Evolutionary conservation across 2,329 filamentous ascomycete species (phyloP), one percentile per base, ranked within the genome.

Genomic region (Elsinoe australis): DNA sequence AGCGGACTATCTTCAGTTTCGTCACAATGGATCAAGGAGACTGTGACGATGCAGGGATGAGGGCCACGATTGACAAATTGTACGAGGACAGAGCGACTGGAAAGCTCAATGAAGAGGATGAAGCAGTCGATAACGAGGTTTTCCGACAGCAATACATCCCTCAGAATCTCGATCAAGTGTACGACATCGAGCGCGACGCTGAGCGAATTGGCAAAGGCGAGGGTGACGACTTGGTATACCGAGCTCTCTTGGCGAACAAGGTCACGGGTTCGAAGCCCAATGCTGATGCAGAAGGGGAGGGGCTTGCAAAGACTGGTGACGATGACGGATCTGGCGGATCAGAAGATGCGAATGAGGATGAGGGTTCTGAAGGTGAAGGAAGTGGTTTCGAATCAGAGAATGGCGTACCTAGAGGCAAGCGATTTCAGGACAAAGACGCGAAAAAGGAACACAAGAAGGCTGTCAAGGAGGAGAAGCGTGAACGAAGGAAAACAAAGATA

Each of bases 101-200:
- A 1, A 71, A 72, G 1, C 71, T 71, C 38, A 71, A 75, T 3
- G 73, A 77, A 34, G 70, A 59, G 9, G 74, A 81, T 47, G 71
- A 80, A 14, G 83, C 89, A 55, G 80, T 90, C 7, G 86, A 95
- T 58, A 87, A 88, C 50, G 86, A 92, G 55, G 92, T 96, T 4
- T 98, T 95, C 71, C 79, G 90, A 58, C 85, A 95, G 59, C 87
- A 95, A 64, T 98, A 94, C 65, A 96, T 98, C 46, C 92, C 92
- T 0, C 89, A 95, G 65, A 96, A 86, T 0, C 74, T 98, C 34
- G 86, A 96, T 56, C 87, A 98, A 61, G 90, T 98, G 3, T 95
- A 95, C 65, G 89, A 98, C 62, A 82, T 95, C 44, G 92, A 96
- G 66, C 83, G 89, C 57, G 92, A 96, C 57, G 86, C 82, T 1